Evolutionary conservation across 108 stramenopile genomes (phyloP).

Genomic region (Thalassiosira profunda): DNA sequence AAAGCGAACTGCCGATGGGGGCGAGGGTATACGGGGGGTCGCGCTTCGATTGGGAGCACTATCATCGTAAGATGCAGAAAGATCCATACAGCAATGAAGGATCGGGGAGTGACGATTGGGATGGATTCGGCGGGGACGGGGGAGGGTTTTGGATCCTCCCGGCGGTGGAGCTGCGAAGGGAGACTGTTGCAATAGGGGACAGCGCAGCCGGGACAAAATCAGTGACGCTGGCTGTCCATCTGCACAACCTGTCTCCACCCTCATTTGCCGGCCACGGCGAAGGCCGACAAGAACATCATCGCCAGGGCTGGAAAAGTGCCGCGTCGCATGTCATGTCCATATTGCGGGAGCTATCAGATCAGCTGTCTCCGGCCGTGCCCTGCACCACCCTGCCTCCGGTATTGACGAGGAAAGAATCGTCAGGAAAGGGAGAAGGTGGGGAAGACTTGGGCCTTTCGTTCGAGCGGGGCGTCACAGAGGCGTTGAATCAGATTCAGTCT

Average conservation of each 20-base stretch:
- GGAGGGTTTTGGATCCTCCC: conserved; percentile 75
- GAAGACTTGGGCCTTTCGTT: conserved; percentile 63
- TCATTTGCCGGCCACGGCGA: background rate
- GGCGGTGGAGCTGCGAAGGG: conserved; percentile 65
- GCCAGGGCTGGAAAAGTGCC: conserved; percentile 39
- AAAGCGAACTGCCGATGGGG: conserved; percentile 41
- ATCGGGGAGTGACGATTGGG: conserved; percentile 62
- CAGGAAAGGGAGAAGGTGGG: conserved; percentile 11
- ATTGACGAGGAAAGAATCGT: conserved; percentile 58
- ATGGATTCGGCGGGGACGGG: conserved; percentile 63
- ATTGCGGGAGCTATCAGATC: conserved; percentile 51
- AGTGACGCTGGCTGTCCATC: conserved; percentile 60
- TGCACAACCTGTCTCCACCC: conserved; percentile 32
- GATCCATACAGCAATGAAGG: conserved; percentile 11
- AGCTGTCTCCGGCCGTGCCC: conserved; percentile 46
- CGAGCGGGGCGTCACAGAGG: conserved; percentile 68
- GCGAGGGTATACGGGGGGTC: conserved; percentile 71
- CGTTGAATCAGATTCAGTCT: conserved; percentile 47
- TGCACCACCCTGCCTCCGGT: conserved; percentile 78
- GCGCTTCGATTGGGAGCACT: conserved; percentile 63
- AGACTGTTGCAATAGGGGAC: conserved; percentile 3
- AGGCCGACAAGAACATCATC: background rate
- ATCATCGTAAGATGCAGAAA: conserved; percentile 1
- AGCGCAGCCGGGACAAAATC: background rate
- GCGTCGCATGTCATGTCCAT: conserved; percentile 38